Conservation (phyloP, 2,329 filamentous ascomycete genomes). For the Cladobotryum protrusum region DNA sequence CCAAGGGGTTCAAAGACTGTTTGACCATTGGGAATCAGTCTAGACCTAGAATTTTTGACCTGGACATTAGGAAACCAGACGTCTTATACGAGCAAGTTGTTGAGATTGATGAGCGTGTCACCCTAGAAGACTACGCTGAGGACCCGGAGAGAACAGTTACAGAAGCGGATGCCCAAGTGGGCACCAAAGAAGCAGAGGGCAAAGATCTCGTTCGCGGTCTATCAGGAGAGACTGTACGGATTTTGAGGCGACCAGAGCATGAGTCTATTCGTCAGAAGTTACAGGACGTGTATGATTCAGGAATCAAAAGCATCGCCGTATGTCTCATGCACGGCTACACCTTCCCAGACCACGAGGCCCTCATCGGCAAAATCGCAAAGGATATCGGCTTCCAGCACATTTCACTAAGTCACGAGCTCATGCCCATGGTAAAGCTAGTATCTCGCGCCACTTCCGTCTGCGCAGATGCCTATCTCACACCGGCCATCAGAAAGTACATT, state of each 20-base stretch:
- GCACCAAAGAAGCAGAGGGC: slow-evolving; percentile 39
- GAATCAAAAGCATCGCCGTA: slow-evolving; percentile 77
- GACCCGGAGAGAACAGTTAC: slow-evolving; percentile 61
- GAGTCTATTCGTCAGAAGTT: slow-evolving; percentile 51
- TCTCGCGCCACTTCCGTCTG: slow-evolving; percentile 38
- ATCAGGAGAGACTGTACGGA: slow-evolving; percentile 63
- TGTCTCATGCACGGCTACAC: slow-evolving; percentile 92
- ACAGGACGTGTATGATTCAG: slow-evolving; percentile 55
- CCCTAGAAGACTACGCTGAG: slow-evolving; percentile 86
- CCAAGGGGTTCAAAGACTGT: slow-evolving; percentile 81
- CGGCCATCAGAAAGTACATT: slow-evolving; percentile 36
- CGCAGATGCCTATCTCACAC: slow-evolving; percentile 40
- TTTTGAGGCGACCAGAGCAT: slow-evolving; percentile 54
- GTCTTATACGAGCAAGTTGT: slow-evolving; percentile 79
- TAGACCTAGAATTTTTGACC: slow-evolving; percentile 82
- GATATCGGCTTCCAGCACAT: slow-evolving; percentile 74
- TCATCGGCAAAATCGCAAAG: slow-evolving; percentile 67
- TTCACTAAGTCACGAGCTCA: slow-evolving; percentile 43
- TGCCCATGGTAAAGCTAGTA: slow-evolving; percentile 41
- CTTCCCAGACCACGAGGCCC: slow-evolving; percentile 76
- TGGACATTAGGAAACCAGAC: slow-evolving; percentile 81
- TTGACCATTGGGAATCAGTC: slow-evolving; percentile 87
- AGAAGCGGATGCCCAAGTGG: slow-evolving; percentile 48
- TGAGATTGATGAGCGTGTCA: slow-evolving; percentile 88
- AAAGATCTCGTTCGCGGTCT: slow-evolving; percentile 61